phyloP scores from a whole-genome alignment of 2,329 filamentous ascomycete genomes.

The Pseudogymnoascus sp. region DNA sequence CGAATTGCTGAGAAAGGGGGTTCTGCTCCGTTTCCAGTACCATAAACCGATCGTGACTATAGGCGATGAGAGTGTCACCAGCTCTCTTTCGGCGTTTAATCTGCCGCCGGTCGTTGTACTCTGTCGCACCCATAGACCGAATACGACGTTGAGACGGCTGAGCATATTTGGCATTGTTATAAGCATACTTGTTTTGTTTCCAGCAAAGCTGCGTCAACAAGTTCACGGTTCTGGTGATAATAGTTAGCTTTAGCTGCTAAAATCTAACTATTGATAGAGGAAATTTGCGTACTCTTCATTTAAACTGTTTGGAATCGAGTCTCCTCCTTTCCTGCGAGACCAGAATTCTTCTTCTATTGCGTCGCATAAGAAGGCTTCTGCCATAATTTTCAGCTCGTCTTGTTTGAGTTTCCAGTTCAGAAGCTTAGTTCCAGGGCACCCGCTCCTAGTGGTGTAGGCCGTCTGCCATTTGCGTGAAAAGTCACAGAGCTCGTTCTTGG shows the following conservation, averaged over 20 bases:
- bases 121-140: not conserved
- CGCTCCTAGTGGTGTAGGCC: slow-evolving; percentile 7
- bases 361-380: slow-evolving; percentile 12
- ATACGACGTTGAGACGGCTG: not conserved
- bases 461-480: slow-evolving; percentile 11
- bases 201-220: slow-evolving; percentile 15
- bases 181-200: slow-evolving; percentile 15
- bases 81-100: not conserved
- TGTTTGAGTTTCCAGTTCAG: slow-evolving; percentile 13
- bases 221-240: slow-evolving; percentile 11
- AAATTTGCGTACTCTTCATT: not conserved
- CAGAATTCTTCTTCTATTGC: slow-evolving; percentile 13
- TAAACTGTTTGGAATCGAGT: not conserved
- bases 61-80: not conserved
- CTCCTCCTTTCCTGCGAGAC: not conserved
- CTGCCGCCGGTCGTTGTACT: not conserved
- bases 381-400: slow-evolving; percentile 11
- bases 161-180: slow-evolving; percentile 12
- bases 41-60: not conserved
- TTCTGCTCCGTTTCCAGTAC: not conserved
- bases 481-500: slow-evolving; percentile 9
- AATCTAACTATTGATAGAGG: not conserved
- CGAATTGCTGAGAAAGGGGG: not conserved
- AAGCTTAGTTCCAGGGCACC: not conserved
- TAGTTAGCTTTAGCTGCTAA: not conserved